Evolutionary conservation across 148 eudicot genomes (phyloP).

Genomic region (Linanthus parryae): DNA sequence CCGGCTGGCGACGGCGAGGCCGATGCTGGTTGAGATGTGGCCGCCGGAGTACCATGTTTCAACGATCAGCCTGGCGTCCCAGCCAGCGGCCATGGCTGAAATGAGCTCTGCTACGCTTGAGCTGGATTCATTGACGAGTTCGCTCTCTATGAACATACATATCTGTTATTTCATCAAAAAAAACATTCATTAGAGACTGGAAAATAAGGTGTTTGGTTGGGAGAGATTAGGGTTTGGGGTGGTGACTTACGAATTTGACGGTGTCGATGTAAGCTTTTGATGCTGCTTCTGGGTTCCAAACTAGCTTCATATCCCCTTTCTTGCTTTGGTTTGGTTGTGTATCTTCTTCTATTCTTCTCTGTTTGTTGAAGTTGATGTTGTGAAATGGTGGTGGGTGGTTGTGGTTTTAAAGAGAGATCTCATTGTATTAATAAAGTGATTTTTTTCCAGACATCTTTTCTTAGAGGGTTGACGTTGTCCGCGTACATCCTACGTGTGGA

Average conservation of each 20-base stretch:
- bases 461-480: no score
- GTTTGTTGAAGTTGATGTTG: no score
- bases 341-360: no score
- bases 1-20: slow-evolving; percentile 54
- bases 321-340: no score
- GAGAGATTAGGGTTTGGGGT: neutral
- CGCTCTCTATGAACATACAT: slow-evolving; percentile 31
- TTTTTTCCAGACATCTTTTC: no score
- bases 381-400: no score
- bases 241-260: slow-evolving; percentile 68
- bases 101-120: slow-evolving; percentile 83
- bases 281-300: slow-evolving; percentile 82
- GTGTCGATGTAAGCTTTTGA: slow-evolving; percentile 79
- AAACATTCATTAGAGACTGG: neutral
- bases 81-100: slow-evolving; percentile 97
- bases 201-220: neutral
- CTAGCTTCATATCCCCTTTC: slow-evolving; percentile 55
- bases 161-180: neutral
- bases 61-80: slow-evolving; percentile 71
- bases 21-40: slow-evolving; percentile 42
- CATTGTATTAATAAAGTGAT: no score
- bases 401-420: no score
- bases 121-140: slow-evolving; percentile 46
- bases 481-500: no score
- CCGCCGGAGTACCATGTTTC: slow-evolving; percentile 66